Conservation (phyloP, 805 yeast species). For the Cyberlindnera americana region DNA sequence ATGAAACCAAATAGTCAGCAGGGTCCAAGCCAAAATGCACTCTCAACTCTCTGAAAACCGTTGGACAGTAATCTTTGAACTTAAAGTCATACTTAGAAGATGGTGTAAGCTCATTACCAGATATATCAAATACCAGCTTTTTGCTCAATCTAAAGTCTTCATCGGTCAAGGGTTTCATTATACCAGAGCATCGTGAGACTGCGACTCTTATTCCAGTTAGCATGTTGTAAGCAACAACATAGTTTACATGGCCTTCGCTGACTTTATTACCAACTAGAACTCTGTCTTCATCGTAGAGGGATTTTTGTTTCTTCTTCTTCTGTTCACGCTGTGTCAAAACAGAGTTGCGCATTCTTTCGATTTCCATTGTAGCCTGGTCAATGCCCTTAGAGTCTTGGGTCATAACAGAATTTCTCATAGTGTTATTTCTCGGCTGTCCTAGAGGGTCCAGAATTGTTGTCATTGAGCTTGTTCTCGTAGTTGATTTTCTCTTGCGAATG, state of each 20-base stretch:
- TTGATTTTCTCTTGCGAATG: slow-evolving; percentile 21
- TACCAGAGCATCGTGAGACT: slow-evolving; percentile 86
- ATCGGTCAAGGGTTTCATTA: slow-evolving; percentile 67
- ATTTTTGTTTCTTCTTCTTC: slow-evolving; percentile 35
- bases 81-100: slow-evolving; percentile 94
- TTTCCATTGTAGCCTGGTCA: slow-evolving; percentile 42
- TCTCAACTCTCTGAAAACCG: slow-evolving; percentile 85
- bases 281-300: slow-evolving; percentile 46
- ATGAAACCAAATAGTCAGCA: slow-evolving; percentile 88
- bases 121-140: slow-evolving; percentile 81
- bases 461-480: slow-evolving; percentile 13
- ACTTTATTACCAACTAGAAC: slow-evolving; percentile 78
- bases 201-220: slow-evolving; percentile 95
- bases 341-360: slow-evolving; percentile 48
- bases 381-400: slow-evolving; percentile 27
- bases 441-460: slow-evolving; percentile 8
- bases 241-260: slow-evolving; percentile 90
- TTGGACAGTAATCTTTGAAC: slow-evolving; percentile 94
- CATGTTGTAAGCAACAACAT: slow-evolving; percentile 94
- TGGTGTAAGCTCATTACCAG: slow-evolving; percentile 87
- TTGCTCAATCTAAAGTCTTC: slow-evolving; percentile 69
- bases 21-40: slow-evolving; percentile 84
- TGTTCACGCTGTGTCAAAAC: slow-evolving; percentile 40
- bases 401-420: slow-evolving; percentile 14
- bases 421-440: background rate